These are phyloP conservation scores for Stenogyne calaminthoides DNA, from an alignment of 305 asterid species.

Conservation along the genomic window DNA sequence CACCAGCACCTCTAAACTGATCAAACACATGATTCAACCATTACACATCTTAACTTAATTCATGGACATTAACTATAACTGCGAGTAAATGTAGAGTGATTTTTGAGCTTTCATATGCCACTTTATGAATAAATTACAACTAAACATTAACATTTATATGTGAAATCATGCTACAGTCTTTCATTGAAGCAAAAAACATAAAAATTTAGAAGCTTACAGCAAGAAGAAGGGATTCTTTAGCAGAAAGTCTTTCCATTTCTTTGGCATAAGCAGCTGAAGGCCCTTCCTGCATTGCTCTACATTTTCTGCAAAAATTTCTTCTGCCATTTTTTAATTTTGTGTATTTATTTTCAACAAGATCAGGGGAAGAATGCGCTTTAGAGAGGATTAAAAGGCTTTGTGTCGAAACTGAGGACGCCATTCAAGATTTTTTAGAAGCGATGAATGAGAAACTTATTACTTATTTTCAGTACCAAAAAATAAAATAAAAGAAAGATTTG, in stretches of 20 bases:
- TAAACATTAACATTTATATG: background rate
- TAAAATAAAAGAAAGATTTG: background rate
- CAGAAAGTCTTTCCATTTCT: slow-evolving; percentile 83
- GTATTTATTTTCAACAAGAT: slow-evolving; percentile 24
- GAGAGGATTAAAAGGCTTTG: slow-evolving; percentile 31
- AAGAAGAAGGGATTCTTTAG: slow-evolving; percentile 84
- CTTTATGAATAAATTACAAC: background rate
- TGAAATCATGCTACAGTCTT: background rate
- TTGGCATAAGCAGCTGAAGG: slow-evolving; percentile 80
- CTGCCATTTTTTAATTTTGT: slow-evolving; percentile 27
- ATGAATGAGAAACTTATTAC: background rate
- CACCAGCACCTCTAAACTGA: slow-evolving; percentile 90
- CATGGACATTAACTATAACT: no score
- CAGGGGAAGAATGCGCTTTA: slow-evolving; percentile 24
- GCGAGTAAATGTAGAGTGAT: background rate
- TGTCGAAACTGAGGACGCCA: slow-evolving; percentile 44
- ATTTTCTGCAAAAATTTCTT: slow-evolving; percentile 27
- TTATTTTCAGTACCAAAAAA: background rate
- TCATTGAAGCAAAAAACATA: background rate
- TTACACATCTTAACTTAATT: background rate
- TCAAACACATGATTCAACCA: slow-evolving; percentile 18
- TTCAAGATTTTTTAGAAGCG: background rate
- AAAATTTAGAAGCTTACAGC: slow-evolving; percentile 44
- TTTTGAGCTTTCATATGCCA: background rate
- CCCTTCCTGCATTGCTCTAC: slow-evolving; percentile 63